phyloP scores from a whole-genome alignment of 352 stramenopile species.

The Poterioochromonas sp. region DNA sequence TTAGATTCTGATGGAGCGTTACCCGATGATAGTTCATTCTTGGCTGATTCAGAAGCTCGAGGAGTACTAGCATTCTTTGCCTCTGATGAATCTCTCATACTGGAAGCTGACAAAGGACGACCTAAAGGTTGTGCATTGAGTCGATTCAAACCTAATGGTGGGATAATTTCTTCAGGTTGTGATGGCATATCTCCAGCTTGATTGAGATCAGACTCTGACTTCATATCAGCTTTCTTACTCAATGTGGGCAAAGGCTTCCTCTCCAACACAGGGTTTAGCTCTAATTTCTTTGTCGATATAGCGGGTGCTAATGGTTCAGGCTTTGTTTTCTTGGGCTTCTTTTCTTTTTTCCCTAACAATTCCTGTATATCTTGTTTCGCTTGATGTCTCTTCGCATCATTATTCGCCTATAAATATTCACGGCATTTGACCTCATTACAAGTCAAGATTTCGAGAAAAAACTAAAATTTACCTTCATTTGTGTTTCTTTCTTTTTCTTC shows the following conservation, averaged over 20 bases:
- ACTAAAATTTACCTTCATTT: background rate
- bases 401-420: conserved; percentile 4
- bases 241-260: conserved; percentile 21
- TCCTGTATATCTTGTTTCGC: conserved; percentile 18
- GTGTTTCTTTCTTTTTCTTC: conserved; percentile 54
- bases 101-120: too few species aligned
- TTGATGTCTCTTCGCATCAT: conserved; percentile 1
- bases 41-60: too few species aligned
- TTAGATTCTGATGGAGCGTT: too few species aligned
- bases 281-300: background rate
- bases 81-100: too few species aligned
- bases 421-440: background rate
- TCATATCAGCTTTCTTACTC: too few species aligned
- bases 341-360: conserved; percentile 17
- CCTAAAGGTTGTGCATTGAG: too few species aligned
- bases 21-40: too few species aligned
- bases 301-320: background rate
- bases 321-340: background rate
- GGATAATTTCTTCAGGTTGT: too few species aligned
- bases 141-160: too few species aligned
- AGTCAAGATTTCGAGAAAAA: background rate
- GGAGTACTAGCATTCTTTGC: too few species aligned
- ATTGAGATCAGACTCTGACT: too few species aligned
- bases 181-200: too few species aligned
- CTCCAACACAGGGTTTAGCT: background rate